Conservation (phyloP, 1,284 basidiomycete species). For the Sphaerobolus stellatus region DNA sequence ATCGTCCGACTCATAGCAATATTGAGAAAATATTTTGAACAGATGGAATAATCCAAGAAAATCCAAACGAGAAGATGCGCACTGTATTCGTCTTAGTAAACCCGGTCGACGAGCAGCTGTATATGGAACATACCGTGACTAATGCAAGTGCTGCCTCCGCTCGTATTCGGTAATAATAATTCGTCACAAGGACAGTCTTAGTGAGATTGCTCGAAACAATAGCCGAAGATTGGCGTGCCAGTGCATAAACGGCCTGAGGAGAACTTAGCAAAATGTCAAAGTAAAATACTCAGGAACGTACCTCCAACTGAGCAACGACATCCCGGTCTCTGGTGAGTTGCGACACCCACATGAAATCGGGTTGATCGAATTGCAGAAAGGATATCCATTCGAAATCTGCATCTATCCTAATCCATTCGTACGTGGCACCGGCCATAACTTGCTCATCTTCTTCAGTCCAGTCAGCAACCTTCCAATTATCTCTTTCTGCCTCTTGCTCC, state of each 20-base stretch:
- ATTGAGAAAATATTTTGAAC: conserved; percentile 92
- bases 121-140: conserved; percentile 62
- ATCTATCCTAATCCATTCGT: conserved; percentile 99
- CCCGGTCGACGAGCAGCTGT: conserved; percentile 2
- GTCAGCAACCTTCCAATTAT: conserved; percentile 94
- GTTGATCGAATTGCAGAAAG: conserved; percentile 88
- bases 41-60: conserved; percentile 94
- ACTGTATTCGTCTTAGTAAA: conserved; percentile 44
- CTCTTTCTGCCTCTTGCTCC: conserved; percentile 92
- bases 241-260: conserved; percentile 77
- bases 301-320: conserved; percentile 97
- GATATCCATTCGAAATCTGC: conserved; percentile 99
- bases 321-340: conserved; percentile 96
- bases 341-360: conserved; percentile 98
- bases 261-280: conserved; percentile 12
- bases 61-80: conserved; percentile 76
- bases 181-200: conserved; percentile 90
- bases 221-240: conserved; percentile 79
- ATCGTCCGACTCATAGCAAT: conserved; percentile 86
- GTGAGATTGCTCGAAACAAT: conserved; percentile 93
- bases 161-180: conserved; percentile 97
- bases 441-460: conserved; percentile 98
- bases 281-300: conserved; percentile 28
- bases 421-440: conserved; percentile 90
- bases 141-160: conserved; percentile 92